These are phyloP conservation scores for Alliaria petiolata DNA, from an alignment of 345 rosid genomes.

Conservation along the genomic window DNA sequence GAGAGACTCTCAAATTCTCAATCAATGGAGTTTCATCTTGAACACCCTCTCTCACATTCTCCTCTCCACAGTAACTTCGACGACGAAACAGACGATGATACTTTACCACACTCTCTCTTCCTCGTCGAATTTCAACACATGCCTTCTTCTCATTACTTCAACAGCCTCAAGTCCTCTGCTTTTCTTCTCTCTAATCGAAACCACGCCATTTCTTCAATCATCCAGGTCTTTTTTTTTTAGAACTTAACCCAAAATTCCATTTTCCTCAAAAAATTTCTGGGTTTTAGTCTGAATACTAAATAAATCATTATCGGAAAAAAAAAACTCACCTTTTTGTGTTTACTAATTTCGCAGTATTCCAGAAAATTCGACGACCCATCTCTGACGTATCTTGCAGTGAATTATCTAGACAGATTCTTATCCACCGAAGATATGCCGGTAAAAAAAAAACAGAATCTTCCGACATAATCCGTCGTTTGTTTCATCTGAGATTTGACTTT, in stretches of 20 bases:
- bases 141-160: slow-evolving; percentile 44
- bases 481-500: background rate
- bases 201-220: slow-evolving; percentile 43
- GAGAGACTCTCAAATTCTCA: slow-evolving; percentile 10
- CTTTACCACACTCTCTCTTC: slow-evolving; percentile 43
- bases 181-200: slow-evolving; percentile 41
- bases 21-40: slow-evolving; percentile 74
- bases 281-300: slow-evolving; percentile 1
- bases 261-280: background rate
- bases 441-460: slow-evolving; percentile 32
- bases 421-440: slow-evolving; percentile 60
- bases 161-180: slow-evolving; percentile 35
- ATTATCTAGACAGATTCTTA: slow-evolving; percentile 80
- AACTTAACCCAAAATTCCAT: background rate
- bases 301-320: background rate
- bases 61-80: slow-evolving; percentile 1
- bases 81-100: slow-evolving; percentile 2
- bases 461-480: slow-evolving; percentile 5
- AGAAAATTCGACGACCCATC: slow-evolving; percentile 42
- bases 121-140: slow-evolving; percentile 61
- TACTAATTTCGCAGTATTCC: slow-evolving; percentile 6
- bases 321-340: background rate
- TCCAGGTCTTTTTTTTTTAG: slow-evolving; percentile 31
- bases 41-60: slow-evolving; percentile 52
- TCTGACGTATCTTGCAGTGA: slow-evolving; percentile 65